Evolutionary conservation across 2,329 filamentous ascomycete genomes (phyloP).

Genomic region (Colletotrichum caudatum): DNA sequence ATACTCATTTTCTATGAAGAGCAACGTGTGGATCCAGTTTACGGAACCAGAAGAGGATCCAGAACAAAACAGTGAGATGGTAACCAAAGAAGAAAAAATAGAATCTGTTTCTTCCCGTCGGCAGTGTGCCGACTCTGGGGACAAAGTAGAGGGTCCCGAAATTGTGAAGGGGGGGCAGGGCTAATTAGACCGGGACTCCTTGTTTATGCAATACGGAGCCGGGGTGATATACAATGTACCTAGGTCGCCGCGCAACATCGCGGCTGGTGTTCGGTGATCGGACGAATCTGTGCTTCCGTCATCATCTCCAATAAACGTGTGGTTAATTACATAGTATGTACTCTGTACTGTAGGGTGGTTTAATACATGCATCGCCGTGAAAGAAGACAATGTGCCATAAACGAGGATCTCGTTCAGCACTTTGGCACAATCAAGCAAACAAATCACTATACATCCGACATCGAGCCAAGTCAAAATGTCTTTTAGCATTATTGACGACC

Average conservation of each 20-base stretch:
- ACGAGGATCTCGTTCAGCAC: neutral
- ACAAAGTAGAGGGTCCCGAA: neutral
- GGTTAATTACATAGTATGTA: no score
- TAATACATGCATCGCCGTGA: neutral
- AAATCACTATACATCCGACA: neutral
- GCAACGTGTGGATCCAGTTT: neutral
- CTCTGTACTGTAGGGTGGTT: slow-evolving; percentile 3
- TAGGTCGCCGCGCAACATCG: neutral
- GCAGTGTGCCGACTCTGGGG: slow-evolving; percentile 29
- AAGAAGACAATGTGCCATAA: slow-evolving; percentile 1
- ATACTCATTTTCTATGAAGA: neutral
- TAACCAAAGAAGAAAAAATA: neutral
- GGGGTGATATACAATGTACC: slow-evolving; percentile 5
- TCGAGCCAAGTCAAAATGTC: slow-evolving; percentile 1
- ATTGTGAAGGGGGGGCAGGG: neutral
- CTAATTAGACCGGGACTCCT: slow-evolving; percentile 14
- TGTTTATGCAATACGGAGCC: slow-evolving; percentile 14
- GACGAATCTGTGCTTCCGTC: slow-evolving; percentile 19
- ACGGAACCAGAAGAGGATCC: neutral
- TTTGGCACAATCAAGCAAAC: slow-evolving; percentile 10
- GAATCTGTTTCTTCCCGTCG: neutral
- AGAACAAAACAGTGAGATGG: slow-evolving; percentile 3
- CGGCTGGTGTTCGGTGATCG: no score
- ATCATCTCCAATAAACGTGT: slow-evolving; percentile 9
- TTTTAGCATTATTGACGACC: neutral